Evolutionary conservation across 768 basidiomycete genomes (phyloP).

Genomic region (Chalciporus sphaerocephalus): DNA sequence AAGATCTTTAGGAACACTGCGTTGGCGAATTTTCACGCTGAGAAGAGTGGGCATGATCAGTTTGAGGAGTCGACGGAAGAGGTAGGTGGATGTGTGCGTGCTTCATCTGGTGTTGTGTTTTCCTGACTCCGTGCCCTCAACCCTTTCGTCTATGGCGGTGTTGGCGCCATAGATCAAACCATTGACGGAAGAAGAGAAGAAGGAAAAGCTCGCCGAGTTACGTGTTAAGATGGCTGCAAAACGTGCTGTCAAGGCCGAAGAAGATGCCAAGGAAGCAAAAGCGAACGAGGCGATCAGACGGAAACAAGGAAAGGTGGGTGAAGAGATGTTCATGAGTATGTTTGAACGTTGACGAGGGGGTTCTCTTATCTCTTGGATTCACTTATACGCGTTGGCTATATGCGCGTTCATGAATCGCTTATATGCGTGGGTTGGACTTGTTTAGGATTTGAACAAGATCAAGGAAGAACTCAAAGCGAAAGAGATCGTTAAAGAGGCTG

Average conservation of each 20-base stretch:
- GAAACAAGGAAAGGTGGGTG: conserved; percentile 73
- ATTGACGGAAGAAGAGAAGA: conserved; percentile 91
- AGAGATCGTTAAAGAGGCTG: conserved; percentile 79
- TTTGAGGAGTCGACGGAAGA: conserved; percentile 97
- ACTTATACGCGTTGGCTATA: neutral
- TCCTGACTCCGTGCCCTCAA: neutral
- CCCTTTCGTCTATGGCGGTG: neutral
- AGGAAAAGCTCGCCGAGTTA: conserved; percentile 73
- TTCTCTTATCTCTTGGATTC: neutral
- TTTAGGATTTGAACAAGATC: conserved; percentile 64
- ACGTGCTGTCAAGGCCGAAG: conserved; percentile 62
- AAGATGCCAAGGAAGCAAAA: conserved; percentile 69
- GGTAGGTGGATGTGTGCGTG: conserved; percentile 36
- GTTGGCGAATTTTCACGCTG: conserved; percentile 88
- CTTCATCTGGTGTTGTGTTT: conserved; percentile 1
- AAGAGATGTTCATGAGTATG: neutral
- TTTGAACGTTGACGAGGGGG: neutral
- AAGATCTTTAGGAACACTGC: conserved; percentile 86
- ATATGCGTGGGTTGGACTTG: no score
- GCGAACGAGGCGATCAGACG: conserved; percentile 76
- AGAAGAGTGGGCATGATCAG: conserved; percentile 91
- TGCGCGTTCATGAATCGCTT: neutral
- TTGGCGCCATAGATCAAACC: conserved; percentile 73
- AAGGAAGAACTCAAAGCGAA: conserved; percentile 76
- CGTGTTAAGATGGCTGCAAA: conserved; percentile 77